Evolutionary conservation across 352 stramenopile genomes (phyloP).

Genomic region (Globisporangium echinulatum): DNA sequence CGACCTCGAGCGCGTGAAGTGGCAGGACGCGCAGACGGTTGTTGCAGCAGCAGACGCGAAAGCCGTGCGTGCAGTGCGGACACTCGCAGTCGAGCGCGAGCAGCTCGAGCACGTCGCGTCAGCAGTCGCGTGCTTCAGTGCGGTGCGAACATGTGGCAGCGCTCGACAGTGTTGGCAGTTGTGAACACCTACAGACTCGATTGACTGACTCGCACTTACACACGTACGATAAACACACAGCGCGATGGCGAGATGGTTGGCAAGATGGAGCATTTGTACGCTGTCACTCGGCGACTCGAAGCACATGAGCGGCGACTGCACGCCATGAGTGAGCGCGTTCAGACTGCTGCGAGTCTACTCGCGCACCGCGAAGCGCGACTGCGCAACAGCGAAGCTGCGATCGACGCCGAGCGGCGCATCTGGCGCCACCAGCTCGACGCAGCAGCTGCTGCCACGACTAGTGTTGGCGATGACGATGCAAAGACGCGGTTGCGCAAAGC

Average conservation of each 20-base stretch:
- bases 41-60: slow-evolving; percentile 29
- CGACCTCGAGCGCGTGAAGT: slow-evolving; percentile 38
- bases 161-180: background rate
- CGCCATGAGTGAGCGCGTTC: slow-evolving; percentile 31
- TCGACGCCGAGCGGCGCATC: slow-evolving; percentile 36
- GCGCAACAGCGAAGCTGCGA: slow-evolving; percentile 60
- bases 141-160: slow-evolving; percentile 14
- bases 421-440: slow-evolving; percentile 23
- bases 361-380: slow-evolving; percentile 46
- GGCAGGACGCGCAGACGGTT: slow-evolving; percentile 20
- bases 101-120: slow-evolving; percentile 38
- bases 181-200: too few relatives aligned
- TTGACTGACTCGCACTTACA: background rate
- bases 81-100: slow-evolving; percentile 40
- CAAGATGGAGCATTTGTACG: slow-evolving; percentile 38
- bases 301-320: slow-evolving; percentile 33
- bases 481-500: slow-evolving; percentile 5
- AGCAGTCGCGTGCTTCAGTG: slow-evolving; percentile 33
- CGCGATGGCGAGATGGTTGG: slow-evolving; percentile 33
- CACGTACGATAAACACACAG: background rate
- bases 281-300: slow-evolving; percentile 23
- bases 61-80: slow-evolving; percentile 36
- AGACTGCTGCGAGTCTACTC: slow-evolving; percentile 32
- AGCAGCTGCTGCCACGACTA: slow-evolving; percentile 4
- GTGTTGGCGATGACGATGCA: slow-evolving; percentile 1